Percentiles rank a stretch among this genome's conserved stretches.
phyloP scores from a whole-genome alignment of 2,329 filamentous ascomycete genomes.

The Aspergillus hiratsukae region DNA sequence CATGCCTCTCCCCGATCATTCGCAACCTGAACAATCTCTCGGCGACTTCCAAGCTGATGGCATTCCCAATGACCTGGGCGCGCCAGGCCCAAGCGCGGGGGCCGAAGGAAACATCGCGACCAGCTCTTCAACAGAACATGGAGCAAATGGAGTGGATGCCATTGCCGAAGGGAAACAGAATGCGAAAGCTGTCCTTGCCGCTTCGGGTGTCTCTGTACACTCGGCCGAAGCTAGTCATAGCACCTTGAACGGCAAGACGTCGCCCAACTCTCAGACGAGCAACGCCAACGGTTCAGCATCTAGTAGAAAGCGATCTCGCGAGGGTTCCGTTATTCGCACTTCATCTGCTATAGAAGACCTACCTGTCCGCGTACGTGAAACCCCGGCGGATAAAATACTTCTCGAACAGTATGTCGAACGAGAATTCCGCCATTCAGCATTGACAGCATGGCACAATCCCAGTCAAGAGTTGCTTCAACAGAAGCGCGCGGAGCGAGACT shows the following conservation, averaged over 20 bases:
- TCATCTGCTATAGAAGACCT: slow-evolving; percentile 27
- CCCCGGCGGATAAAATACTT: slow-evolving; percentile 46
- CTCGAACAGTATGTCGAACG: slow-evolving; percentile 62
- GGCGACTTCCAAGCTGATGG: slow-evolving; percentile 20
- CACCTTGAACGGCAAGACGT: slow-evolving; percentile 25
- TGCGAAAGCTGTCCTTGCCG: slow-evolving; percentile 55
- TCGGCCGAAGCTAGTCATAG: slow-evolving; percentile 26
- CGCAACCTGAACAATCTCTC: slow-evolving; percentile 22
- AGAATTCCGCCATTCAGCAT: slow-evolving; percentile 57
- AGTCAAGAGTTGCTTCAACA: slow-evolving; percentile 56
- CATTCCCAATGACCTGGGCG: slow-evolving; percentile 22
- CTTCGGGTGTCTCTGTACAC: slow-evolving; percentile 38
- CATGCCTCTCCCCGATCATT: slow-evolving; percentile 35
- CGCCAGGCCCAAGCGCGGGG: slow-evolving; percentile 16
- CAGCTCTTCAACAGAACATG: slow-evolving; percentile 20
- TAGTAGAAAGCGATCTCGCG: slow-evolving; percentile 56
- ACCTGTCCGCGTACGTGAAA: slow-evolving; percentile 37
- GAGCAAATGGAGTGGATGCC: slow-evolving; percentile 35
- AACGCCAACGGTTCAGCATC: slow-evolving; percentile 47
- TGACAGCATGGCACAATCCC: slow-evolving; percentile 49
- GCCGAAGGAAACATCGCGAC: slow-evolving; percentile 18
- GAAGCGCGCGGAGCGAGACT: slow-evolving; percentile 63
- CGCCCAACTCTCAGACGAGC: slow-evolving; percentile 26
- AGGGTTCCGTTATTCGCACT: slow-evolving; percentile 51
- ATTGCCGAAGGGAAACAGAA: slow-evolving; percentile 58